Evolutionary conservation across 2,329 filamentous ascomycete genomes (phyloP).

Genomic region (Neurospora crassa): DNA sequence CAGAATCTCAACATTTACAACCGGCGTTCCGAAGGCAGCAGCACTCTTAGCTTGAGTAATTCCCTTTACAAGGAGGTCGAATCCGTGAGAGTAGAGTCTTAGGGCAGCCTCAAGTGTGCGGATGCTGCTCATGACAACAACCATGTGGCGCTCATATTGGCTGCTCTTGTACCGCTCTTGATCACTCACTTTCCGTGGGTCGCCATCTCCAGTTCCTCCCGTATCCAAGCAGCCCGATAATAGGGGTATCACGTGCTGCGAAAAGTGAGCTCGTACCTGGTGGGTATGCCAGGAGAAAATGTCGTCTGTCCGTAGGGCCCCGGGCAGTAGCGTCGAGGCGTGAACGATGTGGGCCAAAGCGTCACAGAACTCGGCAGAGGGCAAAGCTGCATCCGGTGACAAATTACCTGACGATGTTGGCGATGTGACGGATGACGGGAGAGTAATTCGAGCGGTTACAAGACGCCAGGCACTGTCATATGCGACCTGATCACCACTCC

Average conservation of each 20-base stretch:
- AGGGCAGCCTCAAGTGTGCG: constrained; percentile 51
- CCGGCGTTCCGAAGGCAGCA: constrained; percentile 17
- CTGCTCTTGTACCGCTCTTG: constrained; percentile 3
- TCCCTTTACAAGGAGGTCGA: constrained; percentile 41
- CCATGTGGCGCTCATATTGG: constrained; percentile 33
- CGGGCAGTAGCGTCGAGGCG: constrained; percentile 35
- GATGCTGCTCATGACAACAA: constrained; percentile 38
- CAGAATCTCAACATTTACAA: constrained; percentile 29
- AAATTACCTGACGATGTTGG: constrained; percentile 45
- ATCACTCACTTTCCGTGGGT: background rate
- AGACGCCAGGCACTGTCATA: constrained; percentile 55
- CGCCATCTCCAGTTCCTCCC: background rate
- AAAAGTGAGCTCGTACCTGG: constrained; percentile 51
- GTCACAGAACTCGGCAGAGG: constrained; percentile 33
- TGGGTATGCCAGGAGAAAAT: constrained; percentile 51
- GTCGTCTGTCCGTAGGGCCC: constrained; percentile 44
- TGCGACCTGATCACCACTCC: constrained; percentile 40
- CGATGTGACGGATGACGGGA: constrained; percentile 44
- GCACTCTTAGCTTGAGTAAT: constrained; percentile 28
- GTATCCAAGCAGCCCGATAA: constrained; percentile 33
- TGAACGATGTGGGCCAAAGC: constrained; percentile 45
- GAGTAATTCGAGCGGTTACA: constrained; percentile 46
- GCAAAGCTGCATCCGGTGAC: constrained; percentile 32
- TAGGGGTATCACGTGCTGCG: constrained; percentile 48
- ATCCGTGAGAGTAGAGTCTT: constrained; percentile 45